Percentiles rank a stretch among this genome's conserved stretches.
Evolutionary conservation across 129 eudicot species (phyloP).

Genomic region (Calendula officinalis): DNA sequence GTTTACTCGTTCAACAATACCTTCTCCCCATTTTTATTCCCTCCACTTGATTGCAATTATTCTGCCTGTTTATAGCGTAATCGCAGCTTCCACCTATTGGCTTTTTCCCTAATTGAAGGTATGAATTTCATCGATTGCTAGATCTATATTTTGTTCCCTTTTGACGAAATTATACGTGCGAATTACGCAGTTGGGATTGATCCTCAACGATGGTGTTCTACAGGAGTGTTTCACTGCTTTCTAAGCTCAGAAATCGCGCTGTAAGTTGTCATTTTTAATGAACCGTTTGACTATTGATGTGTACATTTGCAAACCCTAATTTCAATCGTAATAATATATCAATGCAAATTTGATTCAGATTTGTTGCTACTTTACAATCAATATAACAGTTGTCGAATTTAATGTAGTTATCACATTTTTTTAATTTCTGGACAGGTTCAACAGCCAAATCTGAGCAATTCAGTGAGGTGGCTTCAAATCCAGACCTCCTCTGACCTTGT

Average conservation of each 20-base stretch:
- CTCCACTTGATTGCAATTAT: too few relatives aligned
- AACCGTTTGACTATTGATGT: too few relatives aligned
- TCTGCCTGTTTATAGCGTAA: too few relatives aligned
- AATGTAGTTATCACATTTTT: neutral
- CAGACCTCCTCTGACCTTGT: constrained; percentile 3
- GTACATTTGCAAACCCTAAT: too few relatives aligned
- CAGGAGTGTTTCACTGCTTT: constrained; percentile 55
- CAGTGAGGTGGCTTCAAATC: neutral
- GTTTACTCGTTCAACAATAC: too few relatives aligned
- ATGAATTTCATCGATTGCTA: neutral
- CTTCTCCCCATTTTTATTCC: too few relatives aligned
- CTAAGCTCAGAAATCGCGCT: constrained; percentile 68
- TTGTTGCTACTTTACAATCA: neutral
- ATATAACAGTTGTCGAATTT: neutral
- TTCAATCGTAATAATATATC: too few relatives aligned
- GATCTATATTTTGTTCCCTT: neutral
- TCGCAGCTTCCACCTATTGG: too few relatives aligned
- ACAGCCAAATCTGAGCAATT: neutral
- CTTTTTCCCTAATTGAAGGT: too few relatives aligned
- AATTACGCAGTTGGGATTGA: constrained; percentile 3
- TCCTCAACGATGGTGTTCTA: constrained; percentile 50
- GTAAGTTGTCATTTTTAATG: constrained; percentile 29
- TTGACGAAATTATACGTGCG: too few relatives aligned
- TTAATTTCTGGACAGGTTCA: neutral
- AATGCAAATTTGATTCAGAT: neutral